Conservation (phyloP, 495 filamentous ascomycete species). For the Eremomyces bilateralis region DNA sequence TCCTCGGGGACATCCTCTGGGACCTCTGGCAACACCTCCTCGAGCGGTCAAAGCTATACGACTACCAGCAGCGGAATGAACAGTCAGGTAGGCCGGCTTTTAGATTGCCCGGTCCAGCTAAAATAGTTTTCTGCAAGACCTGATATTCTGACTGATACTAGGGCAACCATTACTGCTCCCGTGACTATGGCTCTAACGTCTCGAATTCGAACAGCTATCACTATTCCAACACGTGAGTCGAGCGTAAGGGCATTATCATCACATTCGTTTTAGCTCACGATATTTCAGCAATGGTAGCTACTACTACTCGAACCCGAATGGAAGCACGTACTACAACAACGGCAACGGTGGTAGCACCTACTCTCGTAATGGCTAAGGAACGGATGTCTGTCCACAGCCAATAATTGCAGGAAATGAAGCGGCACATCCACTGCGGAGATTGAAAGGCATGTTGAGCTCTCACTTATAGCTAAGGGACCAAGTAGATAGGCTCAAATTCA, state of each 20-base stretch:
- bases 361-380: not conserved
- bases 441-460: too few species aligned
- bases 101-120: not conserved
- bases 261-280: conserved; percentile 1
- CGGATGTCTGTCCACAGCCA: too few species aligned
- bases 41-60: too few species aligned
- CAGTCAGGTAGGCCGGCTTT: conserved; percentile 5
- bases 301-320: conserved; percentile 36
- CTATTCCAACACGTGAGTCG: conserved; percentile 28
- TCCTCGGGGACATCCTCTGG: too few species aligned
- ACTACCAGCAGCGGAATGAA: conserved; percentile 8
- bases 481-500: too few species aligned
- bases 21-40: too few species aligned
- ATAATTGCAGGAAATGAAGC: too few species aligned
- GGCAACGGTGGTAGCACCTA: conserved; percentile 3
- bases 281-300: conserved; percentile 28
- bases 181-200: conserved; percentile 27
- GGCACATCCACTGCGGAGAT: too few species aligned
- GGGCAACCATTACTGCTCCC: conserved; percentile 30
- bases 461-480: too few species aligned
- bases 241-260: not conserved
- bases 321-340: conserved; percentile 12
- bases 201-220: conserved; percentile 31
- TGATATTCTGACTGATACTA: conserved; percentile 1
- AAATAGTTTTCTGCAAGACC: not conserved